These are phyloP conservation scores for Yarrowia galli DNA, from an alignment of 1,139 yeast species.

Conservation along the genomic window DNA sequence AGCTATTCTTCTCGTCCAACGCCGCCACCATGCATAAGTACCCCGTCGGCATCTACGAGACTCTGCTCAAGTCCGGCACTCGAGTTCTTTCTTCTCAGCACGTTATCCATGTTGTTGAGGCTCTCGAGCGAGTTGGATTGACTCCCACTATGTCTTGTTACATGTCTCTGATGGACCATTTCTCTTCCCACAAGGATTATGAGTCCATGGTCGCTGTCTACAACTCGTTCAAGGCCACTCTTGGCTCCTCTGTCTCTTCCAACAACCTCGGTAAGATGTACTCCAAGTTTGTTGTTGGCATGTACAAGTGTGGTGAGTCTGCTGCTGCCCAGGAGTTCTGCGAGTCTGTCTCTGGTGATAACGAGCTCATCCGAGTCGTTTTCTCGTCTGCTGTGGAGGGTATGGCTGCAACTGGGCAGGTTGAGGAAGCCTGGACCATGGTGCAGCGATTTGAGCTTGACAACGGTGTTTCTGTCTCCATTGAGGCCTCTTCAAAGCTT, in stretches of 20 bases:
- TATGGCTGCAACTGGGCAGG: not conserved
- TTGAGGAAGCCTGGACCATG: slow-evolving; percentile 20
- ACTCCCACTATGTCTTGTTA: slow-evolving; percentile 21
- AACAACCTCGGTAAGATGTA: slow-evolving; percentile 19
- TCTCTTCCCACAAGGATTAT: slow-evolving; percentile 2
- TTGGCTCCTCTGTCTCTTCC: slow-evolving; percentile 1
- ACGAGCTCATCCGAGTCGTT: slow-evolving; percentile 6
- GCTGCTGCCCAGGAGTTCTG: slow-evolving; percentile 25
- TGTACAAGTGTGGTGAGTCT: slow-evolving; percentile 4
- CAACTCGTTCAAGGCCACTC: slow-evolving; percentile 14
- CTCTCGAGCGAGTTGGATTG: slow-evolving; percentile 3
- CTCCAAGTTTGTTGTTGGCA: slow-evolving; percentile 22
- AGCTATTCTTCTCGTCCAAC: slow-evolving; percentile 29
- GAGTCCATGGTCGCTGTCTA: slow-evolving; percentile 26
- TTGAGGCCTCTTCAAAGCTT: slow-evolving; percentile 19
- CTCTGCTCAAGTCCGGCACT: slow-evolving; percentile 19
- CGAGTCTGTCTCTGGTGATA: slow-evolving; percentile 7
- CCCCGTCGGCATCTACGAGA: slow-evolving; percentile 24
- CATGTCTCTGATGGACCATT: slow-evolving; percentile 37
- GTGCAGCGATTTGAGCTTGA: slow-evolving; percentile 19
- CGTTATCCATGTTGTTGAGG: slow-evolving; percentile 10
- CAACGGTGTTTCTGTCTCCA: not conserved
- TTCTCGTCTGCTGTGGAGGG: slow-evolving; percentile 24
- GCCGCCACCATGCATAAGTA: slow-evolving; percentile 25
- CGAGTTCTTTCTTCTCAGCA: slow-evolving; percentile 7